Base-by-base conservation (phyloP, 129 eudicot genomes). In the Silybum marianum region DNA sequence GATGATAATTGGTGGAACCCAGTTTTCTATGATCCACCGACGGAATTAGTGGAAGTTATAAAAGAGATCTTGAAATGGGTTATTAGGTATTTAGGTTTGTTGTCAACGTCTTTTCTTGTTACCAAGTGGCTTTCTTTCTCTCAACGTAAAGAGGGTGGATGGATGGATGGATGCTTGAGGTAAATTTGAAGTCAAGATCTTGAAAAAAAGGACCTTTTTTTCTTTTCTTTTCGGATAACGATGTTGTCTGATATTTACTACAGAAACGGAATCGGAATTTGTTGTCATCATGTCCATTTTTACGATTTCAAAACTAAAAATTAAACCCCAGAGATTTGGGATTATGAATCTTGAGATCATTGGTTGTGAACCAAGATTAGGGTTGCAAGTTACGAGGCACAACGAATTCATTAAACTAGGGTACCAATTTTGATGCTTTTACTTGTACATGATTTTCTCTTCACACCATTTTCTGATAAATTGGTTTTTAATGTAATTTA, bases 91-190 rank as follows among this genome's bases (percentile, higher is more conserved):
- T 58, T 58, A 77, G 86, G 74, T 83, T 77, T 71, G 74, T 71
- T 83, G 78, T 77, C 86, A 77, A 40, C 58, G 82, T 83, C 66
- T 60, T 77, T 77, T 71, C 74, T 62, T 46, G 75, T 77, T 70
- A 19, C 7, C 68, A 69, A 75, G 74, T 71, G 13, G 74, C 51
- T 70, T 25, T 69, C 32, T 38, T 25, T 69, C 22, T 38, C 32
- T 38, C 9, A 75, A 82, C 65, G 75, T 77, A 39, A 77, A 83
- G 86, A 22, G 85, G 73, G 62, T 77, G 81, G 42, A 10, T 60
- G 58, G 62, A 44, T 77, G 81, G 42, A 10, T 60, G 58, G 62
- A 44, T 75, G 32, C 85, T 67, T 81, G 46, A 46, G 75, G 85
- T 82, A 75, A 54, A 81, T 67, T 74, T 74, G 38, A 81, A 74